These are phyloP conservation scores for Trichoderma harzianum DNA, from an alignment of 2,329 filamentous ascomycete genomes.

Conservation along the genomic window DNA sequence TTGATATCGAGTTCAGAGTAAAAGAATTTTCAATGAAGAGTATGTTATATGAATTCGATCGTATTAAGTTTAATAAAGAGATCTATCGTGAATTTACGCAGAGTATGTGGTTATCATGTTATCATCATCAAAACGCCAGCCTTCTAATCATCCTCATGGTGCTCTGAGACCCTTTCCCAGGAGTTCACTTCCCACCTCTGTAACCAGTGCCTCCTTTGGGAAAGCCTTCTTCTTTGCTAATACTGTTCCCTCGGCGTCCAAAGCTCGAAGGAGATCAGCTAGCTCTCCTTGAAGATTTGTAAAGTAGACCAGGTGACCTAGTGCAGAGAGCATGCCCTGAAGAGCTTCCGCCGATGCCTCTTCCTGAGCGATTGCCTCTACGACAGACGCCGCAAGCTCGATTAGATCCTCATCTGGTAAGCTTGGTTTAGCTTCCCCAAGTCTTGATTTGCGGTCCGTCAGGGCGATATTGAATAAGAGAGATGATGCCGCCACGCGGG, in stretches of 20 bases:
- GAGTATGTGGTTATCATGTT: not conserved
- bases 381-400: slow-evolving; percentile 74
- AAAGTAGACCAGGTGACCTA: slow-evolving; percentile 74
- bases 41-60: not conserved
- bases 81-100: not conserved
- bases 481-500: slow-evolving; percentile 77
- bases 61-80: not conserved
- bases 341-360: slow-evolving; percentile 65
- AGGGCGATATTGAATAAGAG: slow-evolving; percentile 79
- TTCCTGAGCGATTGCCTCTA: slow-evolving; percentile 67
- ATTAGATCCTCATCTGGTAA: slow-evolving; percentile 70
- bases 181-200: slow-evolving; percentile 51
- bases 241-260: slow-evolving; percentile 70
- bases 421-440: slow-evolving; percentile 52
- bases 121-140: not conserved
- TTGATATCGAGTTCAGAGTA: not conserved
- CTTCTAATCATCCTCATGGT: slow-evolving; percentile 23
- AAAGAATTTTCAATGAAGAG: not conserved
- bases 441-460: slow-evolving; percentile 63
- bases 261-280: slow-evolving; percentile 71
- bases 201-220: slow-evolving; percentile 54
- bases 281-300: slow-evolving; percentile 68
- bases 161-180: slow-evolving; percentile 48
- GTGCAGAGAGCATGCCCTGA: slow-evolving; percentile 70
- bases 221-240: slow-evolving; percentile 55